Conservation (phyloP, 169 alveolate species). For the Perkinsus olseni region DNA sequence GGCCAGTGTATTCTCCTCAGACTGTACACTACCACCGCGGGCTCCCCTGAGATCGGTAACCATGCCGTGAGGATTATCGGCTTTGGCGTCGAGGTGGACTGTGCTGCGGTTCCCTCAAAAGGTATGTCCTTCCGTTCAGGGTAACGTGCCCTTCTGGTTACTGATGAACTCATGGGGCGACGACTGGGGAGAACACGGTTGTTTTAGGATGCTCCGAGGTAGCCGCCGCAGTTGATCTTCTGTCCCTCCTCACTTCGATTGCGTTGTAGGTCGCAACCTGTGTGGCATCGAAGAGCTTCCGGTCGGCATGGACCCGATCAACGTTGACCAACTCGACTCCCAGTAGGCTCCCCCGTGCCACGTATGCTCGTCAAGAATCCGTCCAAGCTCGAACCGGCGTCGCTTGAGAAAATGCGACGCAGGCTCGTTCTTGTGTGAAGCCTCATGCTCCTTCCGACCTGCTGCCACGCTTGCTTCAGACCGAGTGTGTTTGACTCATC, state of each 20-base stretch:
- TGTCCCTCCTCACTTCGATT: too few species aligned
- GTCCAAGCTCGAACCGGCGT: too few species aligned
- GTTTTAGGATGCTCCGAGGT: background rate
- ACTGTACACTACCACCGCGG: background rate
- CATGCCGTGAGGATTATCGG: background rate
- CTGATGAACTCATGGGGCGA: background rate
- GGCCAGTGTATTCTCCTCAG: background rate
- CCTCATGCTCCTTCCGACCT: too few species aligned
- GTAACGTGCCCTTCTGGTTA: background rate
- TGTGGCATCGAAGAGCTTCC: background rate
- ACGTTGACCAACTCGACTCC: background rate
- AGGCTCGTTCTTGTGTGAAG: too few species aligned
- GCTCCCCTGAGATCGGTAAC: background rate
- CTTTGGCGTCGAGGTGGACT: background rate
- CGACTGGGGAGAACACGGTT: background rate
- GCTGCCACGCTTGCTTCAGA: too few species aligned
- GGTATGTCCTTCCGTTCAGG: background rate
- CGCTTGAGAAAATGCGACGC: too few species aligned
- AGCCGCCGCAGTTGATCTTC: background rate
- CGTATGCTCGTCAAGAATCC: too few species aligned
- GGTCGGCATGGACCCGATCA: background rate
- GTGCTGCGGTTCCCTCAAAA: too few species aligned
- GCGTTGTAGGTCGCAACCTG: background rate
- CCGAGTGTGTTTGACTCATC: too few species aligned
- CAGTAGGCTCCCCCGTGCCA: background rate